phyloP scores from a whole-genome alignment of 208 protist species.

The Tritrichomonas foetus region DNA sequence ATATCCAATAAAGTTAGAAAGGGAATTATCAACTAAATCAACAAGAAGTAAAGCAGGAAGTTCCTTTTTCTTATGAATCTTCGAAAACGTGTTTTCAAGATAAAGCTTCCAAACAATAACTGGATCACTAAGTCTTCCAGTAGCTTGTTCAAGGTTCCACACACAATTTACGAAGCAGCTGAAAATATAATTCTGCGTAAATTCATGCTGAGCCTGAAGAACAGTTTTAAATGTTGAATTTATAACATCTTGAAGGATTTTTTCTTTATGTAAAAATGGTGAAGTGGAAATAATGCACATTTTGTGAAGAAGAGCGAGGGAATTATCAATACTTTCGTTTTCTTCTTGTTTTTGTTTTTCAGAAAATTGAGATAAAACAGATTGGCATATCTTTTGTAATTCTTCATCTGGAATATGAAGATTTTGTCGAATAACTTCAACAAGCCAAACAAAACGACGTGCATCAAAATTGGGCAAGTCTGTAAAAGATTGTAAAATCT shows the following conservation, averaged over 20 bases:
- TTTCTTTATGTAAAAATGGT: neutral
- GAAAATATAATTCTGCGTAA: neutral
- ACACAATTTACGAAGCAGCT: neutral
- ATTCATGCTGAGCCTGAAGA: neutral
- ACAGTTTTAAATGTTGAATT: neutral
- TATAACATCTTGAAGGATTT: neutral
- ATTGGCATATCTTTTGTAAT: neutral
- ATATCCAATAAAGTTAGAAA: neutral
- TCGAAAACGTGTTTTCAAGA: neutral
- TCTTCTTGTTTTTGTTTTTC: neutral
- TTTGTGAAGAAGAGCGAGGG: neutral
- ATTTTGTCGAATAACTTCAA: neutral
- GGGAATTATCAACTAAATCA: neutral
- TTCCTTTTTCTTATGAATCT: neutral
- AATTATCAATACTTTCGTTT: too few relatives aligned
- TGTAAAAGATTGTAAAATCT: neutral
- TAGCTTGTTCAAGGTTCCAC: neutral
- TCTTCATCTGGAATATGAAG: neutral
- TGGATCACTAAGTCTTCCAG: neutral
- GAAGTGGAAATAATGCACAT: neutral
- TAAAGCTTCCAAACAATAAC: neutral
- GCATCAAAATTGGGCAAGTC: neutral
- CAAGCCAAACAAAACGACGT: neutral
- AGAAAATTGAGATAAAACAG: neutral
- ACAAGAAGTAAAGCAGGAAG: neutral